A percentile compares a stretch with the other conserved stretches of the same genome.
Evolutionary conservation across 768 basidiomycete genomes (phyloP).

Genomic region (Thelephora aurantiotincta): DNA sequence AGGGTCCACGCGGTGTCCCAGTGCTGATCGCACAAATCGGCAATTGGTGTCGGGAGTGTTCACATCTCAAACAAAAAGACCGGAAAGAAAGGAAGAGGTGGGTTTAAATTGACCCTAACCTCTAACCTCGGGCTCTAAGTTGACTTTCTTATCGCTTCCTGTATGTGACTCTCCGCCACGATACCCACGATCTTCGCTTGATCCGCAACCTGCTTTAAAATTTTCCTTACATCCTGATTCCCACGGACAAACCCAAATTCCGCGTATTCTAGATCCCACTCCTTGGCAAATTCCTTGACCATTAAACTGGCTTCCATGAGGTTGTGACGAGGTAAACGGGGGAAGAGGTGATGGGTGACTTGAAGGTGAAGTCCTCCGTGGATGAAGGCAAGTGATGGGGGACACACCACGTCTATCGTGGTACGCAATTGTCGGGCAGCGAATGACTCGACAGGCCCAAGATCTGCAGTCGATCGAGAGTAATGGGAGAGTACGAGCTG

Average conservation of each 20-base stretch:
- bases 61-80: too few species aligned
- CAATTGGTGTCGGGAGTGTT: too few species aligned
- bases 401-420: constrained; percentile 92
- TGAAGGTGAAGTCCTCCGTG: constrained; percentile 98
- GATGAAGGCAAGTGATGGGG: constrained; percentile 67
- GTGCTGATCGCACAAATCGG: too few species aligned
- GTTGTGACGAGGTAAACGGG: constrained; percentile 89
- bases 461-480: constrained; percentile 83
- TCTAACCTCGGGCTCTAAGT: too few species aligned
- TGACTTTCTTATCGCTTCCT: constrained; percentile 37
- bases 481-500: constrained; percentile 97
- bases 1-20: too few species aligned
- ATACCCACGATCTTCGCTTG: constrained; percentile 73
- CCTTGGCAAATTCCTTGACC: constrained; percentile 79
- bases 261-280: constrained; percentile 75
- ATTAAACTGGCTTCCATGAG: constrained; percentile 67
- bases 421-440: constrained; percentile 89
- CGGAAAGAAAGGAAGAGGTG: too few species aligned
- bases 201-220: constrained; percentile 73
- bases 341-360: constrained; percentile 95
- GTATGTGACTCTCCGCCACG: constrained; percentile 68
- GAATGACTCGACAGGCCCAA: constrained; percentile 87
- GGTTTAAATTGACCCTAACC: too few species aligned
- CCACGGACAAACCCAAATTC: constrained; percentile 87
- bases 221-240: constrained; percentile 72